phyloP scores from a whole-genome alignment of 768 basidiomycete species.

The Kwoniella mangroviensis region DNA sequence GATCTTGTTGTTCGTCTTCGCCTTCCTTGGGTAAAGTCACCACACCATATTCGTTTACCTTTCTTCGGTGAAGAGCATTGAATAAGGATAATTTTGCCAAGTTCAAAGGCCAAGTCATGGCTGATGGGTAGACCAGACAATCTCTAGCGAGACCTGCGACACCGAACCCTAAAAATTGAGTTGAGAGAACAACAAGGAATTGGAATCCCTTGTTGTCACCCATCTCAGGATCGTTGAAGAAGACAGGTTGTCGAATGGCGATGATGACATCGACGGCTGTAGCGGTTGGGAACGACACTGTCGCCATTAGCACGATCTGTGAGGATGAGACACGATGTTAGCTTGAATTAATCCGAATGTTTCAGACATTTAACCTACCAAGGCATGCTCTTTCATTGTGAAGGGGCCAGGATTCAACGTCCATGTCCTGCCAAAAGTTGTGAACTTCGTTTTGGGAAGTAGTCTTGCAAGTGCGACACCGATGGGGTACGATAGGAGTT shows the following conservation, averaged over 20 bases:
- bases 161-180: conserved; percentile 82
- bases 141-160: conserved; percentile 84
- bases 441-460: neutral
- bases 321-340: neutral
- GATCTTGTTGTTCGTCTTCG: conserved; percentile 7
- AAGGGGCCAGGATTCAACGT: conserved; percentile 14
- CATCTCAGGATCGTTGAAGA: conserved; percentile 13
- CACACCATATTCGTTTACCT: conserved; percentile 14
- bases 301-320: conserved; percentile 18
- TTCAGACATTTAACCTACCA: neutral
- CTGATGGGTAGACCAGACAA: conserved; percentile 60
- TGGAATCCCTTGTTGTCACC: conserved; percentile 14
- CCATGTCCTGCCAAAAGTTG: neutral
- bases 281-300: conserved; percentile 16
- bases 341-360: neutral
- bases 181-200: conserved; percentile 14
- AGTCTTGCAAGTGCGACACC: conserved; percentile 1
- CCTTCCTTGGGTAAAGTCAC: conserved; percentile 6
- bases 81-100: conserved; percentile 15
- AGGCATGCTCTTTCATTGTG: conserved; percentile 16
- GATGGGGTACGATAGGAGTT: conserved; percentile 14
- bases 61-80: conserved; percentile 17
- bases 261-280: conserved; percentile 15
- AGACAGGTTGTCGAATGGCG: conserved; percentile 9
- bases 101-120: conserved; percentile 15